Evolutionary conservation across 179 eudicot species (phyloP), one percentile per base, ranked within the genome.

Genomic region (Carnegiea gigantea): DNA sequence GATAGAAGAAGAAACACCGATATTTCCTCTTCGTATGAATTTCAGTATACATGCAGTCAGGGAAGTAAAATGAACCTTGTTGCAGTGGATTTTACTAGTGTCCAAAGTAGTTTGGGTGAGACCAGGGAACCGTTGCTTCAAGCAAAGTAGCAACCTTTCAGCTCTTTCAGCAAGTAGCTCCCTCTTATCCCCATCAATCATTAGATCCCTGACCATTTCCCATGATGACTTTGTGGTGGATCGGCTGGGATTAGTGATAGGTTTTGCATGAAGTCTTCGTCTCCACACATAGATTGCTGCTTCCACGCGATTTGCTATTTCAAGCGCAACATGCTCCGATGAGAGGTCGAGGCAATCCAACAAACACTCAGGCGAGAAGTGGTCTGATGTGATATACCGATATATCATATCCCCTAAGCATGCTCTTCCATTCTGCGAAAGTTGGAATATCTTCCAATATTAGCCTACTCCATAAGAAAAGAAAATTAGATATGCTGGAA

Each of bases 381-480:
- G 91, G 57, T 93, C 97, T 44, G 98, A 91, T 8, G 93, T 92
- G 36, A 95, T 93, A 79, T 91, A 93, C 48, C 97, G 88, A 78
- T 95, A 92, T 46, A 95, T 92, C 75, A 89, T 87, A 75, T 93
- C 98, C 70, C 98, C 98, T 48, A 95, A 84, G 83, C 98, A 91
- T 49, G 92, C 91, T 84, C 91, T 90, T 76, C 98, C 98, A 75
- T 89, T 95, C 98, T 94, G 80, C 28, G 36, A 43, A 73, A 76
- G 80, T 57, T 76, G 4, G 28, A 12, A 17, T 13, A 40, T 2
- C n/a, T 12, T 21, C 17, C 24, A 53, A 17, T 3, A 76, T 76
- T 23, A 79, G 18, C 38, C 17, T 0, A 4, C 26, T 65, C 11
- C 68, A 8, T 23, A 62, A 6, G 28, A 23, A 62, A 1, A 75